A percentile compares a stretch with the other conserved stretches of the same genome.
Evolutionary conservation across 257 asterid species (phyloP).

Genomic region (Scutellaria galericulata): DNA sequence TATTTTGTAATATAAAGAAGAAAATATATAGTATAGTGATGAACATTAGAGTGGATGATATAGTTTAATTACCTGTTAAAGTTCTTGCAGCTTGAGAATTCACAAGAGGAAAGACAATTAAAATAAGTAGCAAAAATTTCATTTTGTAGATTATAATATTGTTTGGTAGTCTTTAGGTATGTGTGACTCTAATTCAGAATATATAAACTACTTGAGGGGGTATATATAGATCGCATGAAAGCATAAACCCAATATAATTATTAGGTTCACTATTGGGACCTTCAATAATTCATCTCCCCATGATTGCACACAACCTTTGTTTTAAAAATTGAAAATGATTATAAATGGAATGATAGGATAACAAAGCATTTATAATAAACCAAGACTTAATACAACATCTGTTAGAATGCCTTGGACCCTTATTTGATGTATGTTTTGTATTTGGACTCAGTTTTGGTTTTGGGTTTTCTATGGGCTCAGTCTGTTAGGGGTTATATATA

Average conservation of each 20-base stretch:
- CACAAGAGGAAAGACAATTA: slow-evolving; percentile 17
- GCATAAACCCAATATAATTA: background rate
- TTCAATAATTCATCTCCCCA: background rate
- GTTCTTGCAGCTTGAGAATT: slow-evolving; percentile 33
- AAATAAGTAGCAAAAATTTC: slow-evolving; percentile 36
- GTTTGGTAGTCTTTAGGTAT: background rate
- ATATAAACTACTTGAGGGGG: background rate
- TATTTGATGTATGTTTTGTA: too few relatives aligned
- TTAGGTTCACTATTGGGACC: background rate
- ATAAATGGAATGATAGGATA: too few relatives aligned
- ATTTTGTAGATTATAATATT: background rate
- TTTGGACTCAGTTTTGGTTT: too few relatives aligned
- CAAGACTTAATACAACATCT: too few relatives aligned
- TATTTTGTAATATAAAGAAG: too few relatives aligned
- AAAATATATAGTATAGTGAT: too few relatives aligned
- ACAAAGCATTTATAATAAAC: too few relatives aligned
- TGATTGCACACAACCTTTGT: background rate
- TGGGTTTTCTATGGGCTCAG: too few relatives aligned
- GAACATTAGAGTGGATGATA: too few relatives aligned
- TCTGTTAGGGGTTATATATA: too few relatives aligned
- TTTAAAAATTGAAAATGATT: background rate
- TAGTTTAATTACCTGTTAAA: slow-evolving; percentile 20
- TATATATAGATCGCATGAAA: slow-evolving; percentile 23
- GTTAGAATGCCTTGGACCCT: too few relatives aligned
- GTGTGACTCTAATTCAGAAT: background rate